These are phyloP conservation scores for Solanum arcanum DNA, from an alignment of 257 asterid genomes.

Conservation along the genomic window DNA sequence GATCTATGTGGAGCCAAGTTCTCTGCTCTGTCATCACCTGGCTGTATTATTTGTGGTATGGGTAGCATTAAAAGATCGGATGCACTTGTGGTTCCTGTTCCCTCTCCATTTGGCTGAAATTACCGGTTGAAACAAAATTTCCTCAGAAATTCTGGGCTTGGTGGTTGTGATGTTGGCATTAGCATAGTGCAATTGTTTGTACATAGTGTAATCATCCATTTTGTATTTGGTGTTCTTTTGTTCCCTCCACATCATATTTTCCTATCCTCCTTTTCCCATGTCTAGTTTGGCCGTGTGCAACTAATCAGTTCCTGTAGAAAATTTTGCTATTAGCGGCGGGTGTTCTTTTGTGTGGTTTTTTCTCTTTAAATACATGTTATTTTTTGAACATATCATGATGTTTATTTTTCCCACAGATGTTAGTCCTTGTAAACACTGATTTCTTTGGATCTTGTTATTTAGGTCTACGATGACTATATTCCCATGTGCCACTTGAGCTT, in stretches of 20 bases:
- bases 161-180: not conserved
- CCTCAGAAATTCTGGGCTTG: not conserved
- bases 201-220: not conserved
- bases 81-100: slow-evolving; percentile 81
- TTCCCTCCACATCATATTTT: not conserved
- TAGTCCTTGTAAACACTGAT: not conserved
- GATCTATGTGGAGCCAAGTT: slow-evolving; percentile 98
- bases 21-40: slow-evolving; percentile 85
- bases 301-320: not conserved
- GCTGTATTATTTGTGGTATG: slow-evolving; percentile 99
- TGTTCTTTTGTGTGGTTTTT: not conserved
- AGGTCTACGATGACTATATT: not conserved
- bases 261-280: not conserved
- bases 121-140: not conserved
- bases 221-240: not conserved
- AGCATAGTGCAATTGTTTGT: not conserved
- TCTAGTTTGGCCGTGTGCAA: not conserved
- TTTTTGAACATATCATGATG: not conserved
- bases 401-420: not conserved
- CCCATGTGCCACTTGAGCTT: not conserved
- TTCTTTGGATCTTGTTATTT: not conserved
- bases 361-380: not conserved
- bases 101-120: slow-evolving; percentile 80
- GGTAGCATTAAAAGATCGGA: slow-evolving; percentile 98
- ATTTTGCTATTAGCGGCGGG: not conserved